Evolutionary conservation across 1,139 yeast species (phyloP).

Genomic region (Kodamaea ohmeri): DNA sequence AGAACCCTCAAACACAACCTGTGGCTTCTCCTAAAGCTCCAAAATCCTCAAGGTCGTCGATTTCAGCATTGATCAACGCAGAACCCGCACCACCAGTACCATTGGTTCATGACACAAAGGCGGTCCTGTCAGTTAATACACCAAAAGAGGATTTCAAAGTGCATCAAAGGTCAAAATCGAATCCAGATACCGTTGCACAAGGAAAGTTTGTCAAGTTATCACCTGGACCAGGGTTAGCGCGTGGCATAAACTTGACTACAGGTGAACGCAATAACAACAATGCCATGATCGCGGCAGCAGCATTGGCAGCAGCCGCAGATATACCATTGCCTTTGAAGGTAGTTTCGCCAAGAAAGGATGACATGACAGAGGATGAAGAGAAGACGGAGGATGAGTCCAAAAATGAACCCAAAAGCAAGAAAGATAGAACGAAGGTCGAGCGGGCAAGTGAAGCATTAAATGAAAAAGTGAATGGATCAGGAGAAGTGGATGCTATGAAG

Average conservation of each 20-base stretch:
- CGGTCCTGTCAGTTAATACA: slow-evolving; percentile 18
- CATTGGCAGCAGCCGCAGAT: slow-evolving; percentile 69
- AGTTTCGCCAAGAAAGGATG: slow-evolving; percentile 13
- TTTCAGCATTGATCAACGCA: slow-evolving; percentile 16
- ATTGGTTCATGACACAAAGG: slow-evolving; percentile 5
- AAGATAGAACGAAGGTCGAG: background rate
- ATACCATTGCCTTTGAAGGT: slow-evolving; percentile 52
- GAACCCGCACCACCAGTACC: slow-evolving; percentile 9
- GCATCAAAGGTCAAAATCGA: slow-evolving; percentile 28
- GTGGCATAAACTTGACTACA: slow-evolving; percentile 39
- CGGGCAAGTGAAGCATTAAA: background rate
- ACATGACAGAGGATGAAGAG: slow-evolving; percentile 18
- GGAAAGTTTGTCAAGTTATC: slow-evolving; percentile 6
- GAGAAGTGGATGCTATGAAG: no score
- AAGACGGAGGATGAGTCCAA: slow-evolving; percentile 17
- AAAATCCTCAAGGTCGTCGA: slow-evolving; percentile 12
- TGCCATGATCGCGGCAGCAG: slow-evolving; percentile 69
- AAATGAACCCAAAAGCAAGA: background rate
- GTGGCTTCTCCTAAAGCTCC: background rate
- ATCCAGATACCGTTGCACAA: slow-evolving; percentile 16
- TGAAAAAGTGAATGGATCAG: background rate
- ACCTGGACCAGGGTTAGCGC: slow-evolving; percentile 5
- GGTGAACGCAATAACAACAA: slow-evolving; percentile 42
- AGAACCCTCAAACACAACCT: no score
- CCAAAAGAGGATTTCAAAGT: slow-evolving; percentile 18